Percentiles rank a stretch among this genome's conserved stretches.
These are phyloP conservation scores for Pyrenula aspistea DNA, from an alignment of 495 filamentous ascomycete genomes.

Conservation along the genomic window DNA sequence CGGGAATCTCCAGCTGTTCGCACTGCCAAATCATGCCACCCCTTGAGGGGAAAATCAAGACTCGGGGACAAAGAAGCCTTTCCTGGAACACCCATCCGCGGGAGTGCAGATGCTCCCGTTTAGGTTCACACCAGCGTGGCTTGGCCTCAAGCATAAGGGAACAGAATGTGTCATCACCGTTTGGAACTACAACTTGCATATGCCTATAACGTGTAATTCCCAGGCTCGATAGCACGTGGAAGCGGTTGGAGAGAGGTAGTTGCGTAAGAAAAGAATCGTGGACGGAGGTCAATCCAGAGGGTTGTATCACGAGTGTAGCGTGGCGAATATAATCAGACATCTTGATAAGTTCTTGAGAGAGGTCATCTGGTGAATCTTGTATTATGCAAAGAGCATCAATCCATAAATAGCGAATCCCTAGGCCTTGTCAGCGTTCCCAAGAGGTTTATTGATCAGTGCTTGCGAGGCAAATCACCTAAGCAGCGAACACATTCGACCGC, in stretches of 20 bases:
- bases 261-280: not conserved
- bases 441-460: no score
- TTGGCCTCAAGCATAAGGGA: not conserved
- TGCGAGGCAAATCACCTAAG: no score
- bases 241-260: not conserved
- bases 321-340: not conserved
- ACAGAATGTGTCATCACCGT: not conserved
- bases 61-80: not conserved
- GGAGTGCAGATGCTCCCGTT: not conserved
- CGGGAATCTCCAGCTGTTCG: not conserved
- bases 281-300: not conserved
- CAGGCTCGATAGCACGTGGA: not conserved
- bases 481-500: not conserved
- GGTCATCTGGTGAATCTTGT: not conserved
- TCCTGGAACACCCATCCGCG: constrained; percentile 1
- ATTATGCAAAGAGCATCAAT: not conserved
- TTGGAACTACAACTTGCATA: not conserved
- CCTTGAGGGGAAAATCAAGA: not conserved
- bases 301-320: not conserved
- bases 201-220: not conserved
- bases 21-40: constrained; percentile 1
- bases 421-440: no score
- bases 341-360: not conserved
- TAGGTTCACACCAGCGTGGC: not conserved
- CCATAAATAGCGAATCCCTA: not conserved